Base-by-base conservation (phyloP, 495 filamentous ascomycete species). In the Penicillium tannophilum region DNA sequence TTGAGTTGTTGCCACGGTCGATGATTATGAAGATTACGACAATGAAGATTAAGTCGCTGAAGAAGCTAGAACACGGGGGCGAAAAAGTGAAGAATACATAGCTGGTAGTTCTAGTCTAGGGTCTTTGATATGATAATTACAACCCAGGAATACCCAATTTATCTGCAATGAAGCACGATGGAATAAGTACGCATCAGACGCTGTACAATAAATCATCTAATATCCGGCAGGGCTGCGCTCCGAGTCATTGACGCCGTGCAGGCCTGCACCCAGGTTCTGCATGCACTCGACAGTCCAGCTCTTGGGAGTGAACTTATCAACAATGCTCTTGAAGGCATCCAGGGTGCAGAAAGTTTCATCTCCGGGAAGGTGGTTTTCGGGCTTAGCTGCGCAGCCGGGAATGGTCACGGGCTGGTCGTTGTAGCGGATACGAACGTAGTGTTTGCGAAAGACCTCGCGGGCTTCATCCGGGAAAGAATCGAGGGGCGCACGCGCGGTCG, bases 351-450 rank as follows among this genome's bases (percentile, higher is more conserved):
- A 96, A 23, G 82, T 90, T 61, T 92, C 88, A 67, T 98, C 90
- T 3, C 92, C 92, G 28, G 92, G 84, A 6, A 96, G 80, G 74
- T 98, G 94, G 42, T 92, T 96, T 30, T 90, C 90, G 1, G 80
- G 70, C 35, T 79, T 74, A 58, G 81, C 85, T 36, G 72, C 78
- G 68, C 94, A 98, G 28, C 91, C 92, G 6, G 92, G 93, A 51
- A 98, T 83, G 10, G 78, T 81, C 64, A 97, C 82, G 0, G 90
- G 84, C 42, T 80, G 77, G 70, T 98, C 93, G 63, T 98, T 98
- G 72, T 94, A 98, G 54, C 92, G 82, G 55, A 98, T 71, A n/a
- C 94, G 86, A n/a, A 98, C 93, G 75, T 89, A 98, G 75, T 96
- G 91, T 2, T 70, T 69, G 78, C 86, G 54, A 83, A 82, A 24